Evolutionary conservation across 116 monocot species (phyloP).

Genomic region (Zostera marina): DNA sequence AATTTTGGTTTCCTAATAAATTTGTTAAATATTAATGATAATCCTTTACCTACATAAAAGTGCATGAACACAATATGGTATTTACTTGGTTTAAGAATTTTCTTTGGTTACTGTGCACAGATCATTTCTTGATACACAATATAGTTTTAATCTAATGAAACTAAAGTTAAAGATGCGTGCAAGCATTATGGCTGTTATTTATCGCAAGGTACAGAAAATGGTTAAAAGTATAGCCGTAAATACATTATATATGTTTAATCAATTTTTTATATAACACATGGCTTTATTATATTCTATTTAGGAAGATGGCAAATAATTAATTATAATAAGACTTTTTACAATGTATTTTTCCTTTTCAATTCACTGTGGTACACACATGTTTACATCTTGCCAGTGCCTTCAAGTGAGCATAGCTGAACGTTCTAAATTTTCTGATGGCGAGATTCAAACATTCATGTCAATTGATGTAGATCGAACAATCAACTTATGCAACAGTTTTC

Average conservation of each 20-base stretch:
- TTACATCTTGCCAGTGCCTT: slow-evolving; percentile 49
- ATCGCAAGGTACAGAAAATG: slow-evolving; percentile 50
- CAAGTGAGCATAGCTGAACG: slow-evolving; percentile 52
- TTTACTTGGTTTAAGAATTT: neutral
- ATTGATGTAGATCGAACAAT: slow-evolving; percentile 73
- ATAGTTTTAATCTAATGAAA: slow-evolving; percentile 57
- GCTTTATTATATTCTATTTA: neutral
- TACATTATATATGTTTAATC: neutral
- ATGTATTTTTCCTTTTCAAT: neutral
- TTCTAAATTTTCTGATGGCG: slow-evolving; percentile 87
- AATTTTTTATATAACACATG: neutral
- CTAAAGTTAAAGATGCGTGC: slow-evolving; percentile 74
- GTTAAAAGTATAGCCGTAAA: neutral
- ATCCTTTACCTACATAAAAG: too few species aligned
- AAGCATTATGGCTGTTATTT: slow-evolving; percentile 70
- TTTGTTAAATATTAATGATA: too few species aligned
- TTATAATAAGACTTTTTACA: neutral
- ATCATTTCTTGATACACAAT: slow-evolving; percentile 92
- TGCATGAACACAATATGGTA: neutral
- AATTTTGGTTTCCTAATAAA: too few species aligned
- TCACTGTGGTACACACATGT: neutral
- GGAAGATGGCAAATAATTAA: neutral
- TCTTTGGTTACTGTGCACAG: slow-evolving; percentile 22
- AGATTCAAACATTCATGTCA: slow-evolving; percentile 98
- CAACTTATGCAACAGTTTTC: slow-evolving; percentile 91